Evolutionary conservation across 352 stramenopile species (phyloP).

Genomic region (Globisporangium spiculum): DNA sequence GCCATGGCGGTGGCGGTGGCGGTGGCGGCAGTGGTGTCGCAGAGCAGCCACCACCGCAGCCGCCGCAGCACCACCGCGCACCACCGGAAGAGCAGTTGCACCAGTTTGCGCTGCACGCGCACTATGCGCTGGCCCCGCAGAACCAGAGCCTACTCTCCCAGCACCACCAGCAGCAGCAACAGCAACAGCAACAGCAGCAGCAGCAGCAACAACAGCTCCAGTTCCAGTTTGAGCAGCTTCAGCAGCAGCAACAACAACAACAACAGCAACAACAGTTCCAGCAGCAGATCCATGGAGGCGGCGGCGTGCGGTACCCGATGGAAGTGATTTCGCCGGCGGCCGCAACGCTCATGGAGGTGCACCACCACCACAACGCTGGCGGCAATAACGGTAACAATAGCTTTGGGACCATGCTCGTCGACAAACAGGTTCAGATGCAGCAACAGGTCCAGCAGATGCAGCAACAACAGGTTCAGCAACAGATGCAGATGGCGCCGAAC

Average conservation of each 20-base stretch:
- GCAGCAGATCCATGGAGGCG: conserved; percentile 13
- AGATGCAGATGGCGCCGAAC: conserved; percentile 11
- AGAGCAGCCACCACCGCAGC: conserved; percentile 28
- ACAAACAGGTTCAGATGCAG: conserved; percentile 29
- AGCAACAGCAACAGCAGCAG: conserved; percentile 1
- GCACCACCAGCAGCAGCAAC: conserved; percentile 4
- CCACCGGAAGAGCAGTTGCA: conserved; percentile 45
- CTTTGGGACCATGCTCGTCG: conserved; percentile 1
- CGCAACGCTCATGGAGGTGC: conserved; percentile 10
- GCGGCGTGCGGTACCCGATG: conserved; percentile 7
- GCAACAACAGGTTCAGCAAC: conserved; percentile 14
- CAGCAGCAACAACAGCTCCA: conserved; percentile 23
- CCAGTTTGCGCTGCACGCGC: conserved; percentile 34
- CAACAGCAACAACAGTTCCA: conserved; percentile 6
- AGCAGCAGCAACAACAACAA: conserved; percentile 17
- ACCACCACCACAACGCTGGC: conserved; percentile 2
- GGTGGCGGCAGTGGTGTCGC: conserved; percentile 29
- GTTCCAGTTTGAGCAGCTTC: conserved; percentile 26
- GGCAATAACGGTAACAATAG: background rate
- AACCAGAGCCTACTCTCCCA: conserved; percentile 6
- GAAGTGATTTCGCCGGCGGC: conserved; percentile 10
- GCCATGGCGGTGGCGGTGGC: conserved; percentile 26
- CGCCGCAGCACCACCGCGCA: conserved; percentile 20
- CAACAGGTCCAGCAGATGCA: conserved; percentile 21
- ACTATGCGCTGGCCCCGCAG: conserved; percentile 12